A percentile compares a stretch with the other conserved stretches of the same genome.
Evolutionary conservation across 208 protist genomes (phyloP).

Genomic region (Leishmania guyanensis): DNA sequence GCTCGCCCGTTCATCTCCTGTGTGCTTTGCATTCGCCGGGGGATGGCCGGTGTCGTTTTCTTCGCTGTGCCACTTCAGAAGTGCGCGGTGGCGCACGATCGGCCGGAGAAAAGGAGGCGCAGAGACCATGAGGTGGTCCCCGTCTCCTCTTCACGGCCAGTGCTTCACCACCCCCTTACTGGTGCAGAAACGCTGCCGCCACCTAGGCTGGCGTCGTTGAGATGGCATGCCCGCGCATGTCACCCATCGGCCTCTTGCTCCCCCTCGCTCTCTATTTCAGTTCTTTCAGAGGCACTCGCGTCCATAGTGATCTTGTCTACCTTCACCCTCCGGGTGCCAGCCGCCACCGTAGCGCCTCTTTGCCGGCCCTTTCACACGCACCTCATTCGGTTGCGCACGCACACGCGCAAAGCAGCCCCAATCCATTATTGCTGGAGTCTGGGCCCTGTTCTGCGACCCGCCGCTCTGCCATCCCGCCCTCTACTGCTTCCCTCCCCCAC

Average conservation of each 20-base stretch:
- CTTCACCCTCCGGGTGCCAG: neutral
- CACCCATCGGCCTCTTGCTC: neutral
- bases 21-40: neutral
- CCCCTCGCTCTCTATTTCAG: neutral
- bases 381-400: neutral
- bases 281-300: neutral
- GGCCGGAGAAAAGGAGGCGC: neutral
- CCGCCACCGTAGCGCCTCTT: neutral
- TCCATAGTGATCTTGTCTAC: neutral
- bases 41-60: neutral
- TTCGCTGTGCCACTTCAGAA: too few relatives aligned
- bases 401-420: neutral
- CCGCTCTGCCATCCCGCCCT: neutral
- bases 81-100: neutral
- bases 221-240: neutral
- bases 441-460: neutral
- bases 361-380: too few relatives aligned
- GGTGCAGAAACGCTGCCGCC: neutral
- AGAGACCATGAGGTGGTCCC: neutral
- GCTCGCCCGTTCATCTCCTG: neutral
- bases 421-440: neutral
- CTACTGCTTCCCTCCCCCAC: neutral
- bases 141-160: neutral
- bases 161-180: neutral
- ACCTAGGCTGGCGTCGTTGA: neutral